These are phyloP conservation scores for Piper betle DNA, from an alignment of 164 flowering plant genomes.

Conservation along the genomic window DNA sequence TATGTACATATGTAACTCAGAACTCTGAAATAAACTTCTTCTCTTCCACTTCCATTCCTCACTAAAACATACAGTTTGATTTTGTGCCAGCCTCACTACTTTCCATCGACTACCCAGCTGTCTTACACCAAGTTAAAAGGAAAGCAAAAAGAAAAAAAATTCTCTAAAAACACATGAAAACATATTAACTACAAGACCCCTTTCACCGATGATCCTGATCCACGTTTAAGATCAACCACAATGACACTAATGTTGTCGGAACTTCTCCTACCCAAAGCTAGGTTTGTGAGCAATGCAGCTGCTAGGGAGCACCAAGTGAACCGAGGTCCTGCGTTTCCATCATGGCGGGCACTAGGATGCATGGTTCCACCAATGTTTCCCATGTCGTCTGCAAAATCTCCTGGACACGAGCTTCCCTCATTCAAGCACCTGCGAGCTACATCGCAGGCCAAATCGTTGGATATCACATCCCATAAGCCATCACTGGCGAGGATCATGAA, in stretches of 20 bases:
- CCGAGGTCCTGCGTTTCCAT: slow-evolving; percentile 3
- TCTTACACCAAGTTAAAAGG: no score
- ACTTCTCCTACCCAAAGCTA: slow-evolving; percentile 45
- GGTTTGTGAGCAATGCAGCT: slow-evolving; percentile 45
- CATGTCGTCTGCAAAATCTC: neutral
- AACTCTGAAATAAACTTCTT: no score
- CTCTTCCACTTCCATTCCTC: no score
- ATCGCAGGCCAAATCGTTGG: slow-evolving; percentile 34
- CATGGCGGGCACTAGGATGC: neutral
- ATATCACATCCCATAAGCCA: slow-evolving; percentile 57
- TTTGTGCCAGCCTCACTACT: no score
- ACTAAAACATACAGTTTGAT: no score
- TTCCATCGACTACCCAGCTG: no score
- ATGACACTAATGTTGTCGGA: slow-evolving; percentile 47
- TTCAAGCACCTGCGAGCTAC: slow-evolving; percentile 27
- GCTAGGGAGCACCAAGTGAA: slow-evolving; percentile 26
- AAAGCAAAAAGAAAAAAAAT: no score
- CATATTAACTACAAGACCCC: no score
- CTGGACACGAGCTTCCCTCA: slow-evolving; percentile 12
- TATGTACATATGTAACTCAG: no score
- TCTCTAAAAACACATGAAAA: no score
- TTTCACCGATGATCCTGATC: no score
- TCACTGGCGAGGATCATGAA: slow-evolving; percentile 56
- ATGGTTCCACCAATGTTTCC: slow-evolving; percentile 4
- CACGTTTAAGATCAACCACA: slow-evolving; percentile 31